phyloP scores from a whole-genome alignment of 331 rosid species.

The Phaseolus coccineus region DNA sequence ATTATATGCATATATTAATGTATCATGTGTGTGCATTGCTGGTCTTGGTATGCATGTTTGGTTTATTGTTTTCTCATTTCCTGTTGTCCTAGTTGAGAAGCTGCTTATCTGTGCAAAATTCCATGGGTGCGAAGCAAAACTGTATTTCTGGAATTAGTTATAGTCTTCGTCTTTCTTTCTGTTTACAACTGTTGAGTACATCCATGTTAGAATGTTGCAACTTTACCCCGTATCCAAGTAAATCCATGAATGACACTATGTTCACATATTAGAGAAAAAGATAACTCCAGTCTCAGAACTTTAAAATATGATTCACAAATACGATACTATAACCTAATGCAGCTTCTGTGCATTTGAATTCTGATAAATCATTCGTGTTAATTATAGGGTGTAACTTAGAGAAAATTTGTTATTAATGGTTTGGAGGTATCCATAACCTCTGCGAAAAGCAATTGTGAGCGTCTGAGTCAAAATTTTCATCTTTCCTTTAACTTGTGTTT shows the following conservation, averaged over 20 bases:
- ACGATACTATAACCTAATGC: conserved; percentile 13
- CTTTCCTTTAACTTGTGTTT: conserved; percentile 35
- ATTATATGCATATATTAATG: conserved; percentile 2
- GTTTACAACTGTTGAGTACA: conserved; percentile 5
- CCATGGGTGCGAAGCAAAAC: background rate
- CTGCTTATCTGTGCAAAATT: background rate
- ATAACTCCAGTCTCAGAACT: conserved; percentile 13
- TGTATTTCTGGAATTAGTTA: background rate
- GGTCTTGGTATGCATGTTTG: conserved; percentile 18
- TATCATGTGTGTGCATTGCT: conserved; percentile 1
- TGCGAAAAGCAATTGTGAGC: conserved; percentile 3
- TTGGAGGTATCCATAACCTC: conserved; percentile 10
- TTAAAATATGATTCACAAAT: conserved; percentile 6
- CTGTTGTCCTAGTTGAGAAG: background rate
- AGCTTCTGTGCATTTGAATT: conserved; percentile 17
- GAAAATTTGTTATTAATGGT: conserved; percentile 9
- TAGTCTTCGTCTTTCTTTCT: background rate
- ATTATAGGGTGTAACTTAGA: conserved; percentile 7
- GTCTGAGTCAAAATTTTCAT: conserved; percentile 1
- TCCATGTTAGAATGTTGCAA: background rate
- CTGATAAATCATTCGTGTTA: conserved; percentile 10
- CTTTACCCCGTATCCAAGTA: background rate
- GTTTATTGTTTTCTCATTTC: conserved; percentile 28
- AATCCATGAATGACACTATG: conserved; percentile 18
- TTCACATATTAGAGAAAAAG: conserved; percentile 13